These are phyloP conservation scores for Termitomyces sp. DNA, from an alignment of 768 basidiomycete species.

Conservation along the genomic window DNA sequence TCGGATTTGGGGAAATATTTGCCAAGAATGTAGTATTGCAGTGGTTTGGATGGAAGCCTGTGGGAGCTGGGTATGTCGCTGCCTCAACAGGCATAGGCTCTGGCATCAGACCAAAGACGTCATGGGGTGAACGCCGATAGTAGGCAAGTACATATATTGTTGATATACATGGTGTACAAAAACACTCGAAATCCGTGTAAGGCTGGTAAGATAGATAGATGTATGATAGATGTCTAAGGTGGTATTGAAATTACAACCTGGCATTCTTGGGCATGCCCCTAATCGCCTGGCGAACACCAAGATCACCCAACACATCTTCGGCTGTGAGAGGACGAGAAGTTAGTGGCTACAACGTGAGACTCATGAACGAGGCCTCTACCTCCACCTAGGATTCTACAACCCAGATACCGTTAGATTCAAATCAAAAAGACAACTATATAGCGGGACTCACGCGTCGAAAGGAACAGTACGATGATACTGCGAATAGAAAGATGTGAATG, in stretches of 20 bases:
- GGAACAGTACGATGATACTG: slow-evolving; percentile 64
- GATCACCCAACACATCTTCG: slow-evolving; percentile 77
- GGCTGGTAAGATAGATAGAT: background rate
- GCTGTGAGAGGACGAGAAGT: slow-evolving; percentile 32
- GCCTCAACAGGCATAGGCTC: slow-evolving; percentile 34
- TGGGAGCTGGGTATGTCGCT: slow-evolving; percentile 33
- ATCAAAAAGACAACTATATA: background rate
- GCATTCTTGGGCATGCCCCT: slow-evolving; percentile 71
- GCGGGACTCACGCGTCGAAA: slow-evolving; percentile 53
- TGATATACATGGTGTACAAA: background rate
- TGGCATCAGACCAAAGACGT: slow-evolving; percentile 11
- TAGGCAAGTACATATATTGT: background rate
- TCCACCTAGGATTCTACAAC: slow-evolving; percentile 62
- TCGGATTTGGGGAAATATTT: slow-evolving; percentile 94
- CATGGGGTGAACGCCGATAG: slow-evolving; percentile 23
- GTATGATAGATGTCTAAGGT: slow-evolving; percentile 4
- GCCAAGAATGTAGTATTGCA: slow-evolving; percentile 71
- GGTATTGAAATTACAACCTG: slow-evolving; percentile 42
- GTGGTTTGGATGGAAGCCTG: slow-evolving; percentile 47
- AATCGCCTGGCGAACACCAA: slow-evolving; percentile 81
- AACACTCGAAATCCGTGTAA: background rate
- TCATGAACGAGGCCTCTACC: slow-evolving; percentile 25
- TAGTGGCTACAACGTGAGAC: background rate
- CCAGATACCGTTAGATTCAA: background rate
- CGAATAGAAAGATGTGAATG: slow-evolving; percentile 20